Base-by-base conservation (phyloP, 768 basidiomycete genomes). In the Lentinula boryana region DNA sequence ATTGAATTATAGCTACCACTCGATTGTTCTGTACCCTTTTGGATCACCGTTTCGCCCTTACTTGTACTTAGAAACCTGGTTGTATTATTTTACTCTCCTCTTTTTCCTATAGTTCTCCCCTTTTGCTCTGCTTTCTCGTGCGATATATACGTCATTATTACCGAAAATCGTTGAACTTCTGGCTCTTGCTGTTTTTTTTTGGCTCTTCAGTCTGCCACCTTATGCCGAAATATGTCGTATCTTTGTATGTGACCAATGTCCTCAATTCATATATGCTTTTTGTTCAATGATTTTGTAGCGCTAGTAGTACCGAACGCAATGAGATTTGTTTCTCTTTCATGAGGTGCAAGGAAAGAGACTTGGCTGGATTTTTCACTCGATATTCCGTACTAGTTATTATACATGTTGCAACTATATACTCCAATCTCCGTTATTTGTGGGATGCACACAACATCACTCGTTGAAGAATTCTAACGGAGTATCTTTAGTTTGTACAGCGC, bases 391-490 rank as follows among this genome's bases (percentile, higher is more conserved):
- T 8, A 8, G 7, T 38, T 8, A 38, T 13, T 38, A 8, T 38
- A 38, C 13, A 38, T 38, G 36, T 1, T 38, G 7, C 36, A 38
- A 38, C 36, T 27, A 23, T 23, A 36, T 36, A 4, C 36, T 36
- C 12, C 12, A 36, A 43, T n/a, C 5, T 13, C 16, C 16, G 12
- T 13, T 43, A 13, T 43, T 13, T n/a, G 16, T 38, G 36, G 6
- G 36, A 38, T 13, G 9, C 13, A 13, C 36, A 9, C 13, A 49
- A 18, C 8, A 33, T 76, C 71, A 89, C 75, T 88, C 86, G 67
- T 87, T 83, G 78, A 89, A 89, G 72, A 87, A 87, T 63, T 85
- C 81, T 58, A 92, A 74, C 2, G 85, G 84, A 16, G 77, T 81
- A 60, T 81, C 79, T 36, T 67, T 63, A 2, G 77, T 79, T 64